Evolutionary conservation across 2,329 filamentous ascomycete genomes (phyloP).

Genomic region (Fusarium sp.): DNA sequence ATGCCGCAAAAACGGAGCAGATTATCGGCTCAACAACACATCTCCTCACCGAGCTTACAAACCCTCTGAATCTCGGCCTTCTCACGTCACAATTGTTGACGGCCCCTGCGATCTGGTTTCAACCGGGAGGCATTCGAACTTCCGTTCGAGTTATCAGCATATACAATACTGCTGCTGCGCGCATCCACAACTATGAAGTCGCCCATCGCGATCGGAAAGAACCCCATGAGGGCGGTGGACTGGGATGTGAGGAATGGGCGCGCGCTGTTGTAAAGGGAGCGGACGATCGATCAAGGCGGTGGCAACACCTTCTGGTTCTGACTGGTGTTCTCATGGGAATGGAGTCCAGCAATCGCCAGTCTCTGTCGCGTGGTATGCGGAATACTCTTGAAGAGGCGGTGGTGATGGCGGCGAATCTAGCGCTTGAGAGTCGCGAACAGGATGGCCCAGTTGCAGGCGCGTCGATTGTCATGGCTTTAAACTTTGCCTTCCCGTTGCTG

Average conservation of each 20-base stretch:
- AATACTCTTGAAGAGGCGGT: slow-evolving; percentile 79
- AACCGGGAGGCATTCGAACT: slow-evolving; percentile 70
- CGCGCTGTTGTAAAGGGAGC: slow-evolving; percentile 69
- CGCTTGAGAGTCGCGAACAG: slow-evolving; percentile 65
- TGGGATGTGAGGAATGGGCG: slow-evolving; percentile 67
- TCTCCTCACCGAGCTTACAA: slow-evolving; percentile 77
- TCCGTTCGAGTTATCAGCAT: slow-evolving; percentile 77
- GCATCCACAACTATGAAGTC: slow-evolving; percentile 64
- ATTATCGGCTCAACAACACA: slow-evolving; percentile 75
- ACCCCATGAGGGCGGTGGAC: slow-evolving; percentile 57
- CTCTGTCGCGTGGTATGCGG: slow-evolving; percentile 73
- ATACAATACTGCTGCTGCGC: slow-evolving; percentile 75
- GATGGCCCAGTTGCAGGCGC: slow-evolving; percentile 59
- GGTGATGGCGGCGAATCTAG: slow-evolving; percentile 81
- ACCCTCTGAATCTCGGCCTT: slow-evolving; percentile 80
- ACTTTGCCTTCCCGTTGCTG: slow-evolving; percentile 80
- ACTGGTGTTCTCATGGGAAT: slow-evolving; percentile 84
- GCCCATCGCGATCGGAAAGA: slow-evolving; percentile 53
- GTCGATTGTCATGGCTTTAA: slow-evolving; percentile 78
- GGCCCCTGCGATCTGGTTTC: slow-evolving; percentile 78
- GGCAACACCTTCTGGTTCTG: slow-evolving; percentile 87
- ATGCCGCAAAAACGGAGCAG: slow-evolving; percentile 65
- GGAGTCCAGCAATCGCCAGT: slow-evolving; percentile 72
- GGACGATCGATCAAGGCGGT: slow-evolving; percentile 73
- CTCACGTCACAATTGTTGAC: slow-evolving; percentile 79